These are phyloP conservation scores for Celoporthe dispersa DNA, from an alignment of 2,329 filamentous ascomycete species.

Conservation along the genomic window DNA sequence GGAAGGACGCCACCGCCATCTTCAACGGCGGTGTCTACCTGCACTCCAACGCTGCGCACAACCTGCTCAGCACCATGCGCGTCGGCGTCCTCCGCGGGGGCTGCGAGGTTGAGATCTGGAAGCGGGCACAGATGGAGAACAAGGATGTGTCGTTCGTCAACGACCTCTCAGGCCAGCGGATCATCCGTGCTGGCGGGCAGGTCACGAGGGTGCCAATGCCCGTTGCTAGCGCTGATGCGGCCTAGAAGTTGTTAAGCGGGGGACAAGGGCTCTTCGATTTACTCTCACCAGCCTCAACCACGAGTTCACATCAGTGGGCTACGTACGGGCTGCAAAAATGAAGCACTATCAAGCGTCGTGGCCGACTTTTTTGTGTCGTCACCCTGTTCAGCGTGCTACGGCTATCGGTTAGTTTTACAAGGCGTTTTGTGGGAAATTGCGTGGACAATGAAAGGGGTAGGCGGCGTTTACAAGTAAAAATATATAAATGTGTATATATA, in stretches of 20 bases:
- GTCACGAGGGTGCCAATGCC: slow-evolving; percentile 83
- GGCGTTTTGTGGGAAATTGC: slow-evolving; percentile 5
- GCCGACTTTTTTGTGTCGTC: slow-evolving; percentile 2
- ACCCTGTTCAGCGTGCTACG: slow-evolving; percentile 1
- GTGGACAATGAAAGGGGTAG: not conserved
- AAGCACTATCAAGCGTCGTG: not conserved
- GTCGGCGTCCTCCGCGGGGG: slow-evolving; percentile 85
- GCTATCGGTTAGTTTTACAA: slow-evolving; percentile 12
- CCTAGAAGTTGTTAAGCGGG: slow-evolving; percentile 49
- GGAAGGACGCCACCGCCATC: slow-evolving; percentile 86
- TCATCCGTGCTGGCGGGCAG: slow-evolving; percentile 84
- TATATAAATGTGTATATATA: not conserved
- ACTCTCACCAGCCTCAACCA: not conserved
- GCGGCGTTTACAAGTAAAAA: slow-evolving; percentile 18
- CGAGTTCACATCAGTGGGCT: no score
- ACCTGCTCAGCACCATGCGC: slow-evolving; percentile 85
- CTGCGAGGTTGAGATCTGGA: slow-evolving; percentile 92
- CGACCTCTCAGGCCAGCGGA: slow-evolving; percentile 79
- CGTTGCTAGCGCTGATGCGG: slow-evolving; percentile 81
- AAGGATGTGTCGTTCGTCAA: slow-evolving; percentile 81
- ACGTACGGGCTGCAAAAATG: no score
- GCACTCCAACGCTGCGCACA: slow-evolving; percentile 89
- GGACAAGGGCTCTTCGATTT: not conserved
- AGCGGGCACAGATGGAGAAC: slow-evolving; percentile 81
- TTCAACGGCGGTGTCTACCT: slow-evolving; percentile 92